These are phyloP conservation scores for Malbranchea zuffiana DNA, from an alignment of 2,329 filamentous ascomycete genomes.

Conservation along the genomic window DNA sequence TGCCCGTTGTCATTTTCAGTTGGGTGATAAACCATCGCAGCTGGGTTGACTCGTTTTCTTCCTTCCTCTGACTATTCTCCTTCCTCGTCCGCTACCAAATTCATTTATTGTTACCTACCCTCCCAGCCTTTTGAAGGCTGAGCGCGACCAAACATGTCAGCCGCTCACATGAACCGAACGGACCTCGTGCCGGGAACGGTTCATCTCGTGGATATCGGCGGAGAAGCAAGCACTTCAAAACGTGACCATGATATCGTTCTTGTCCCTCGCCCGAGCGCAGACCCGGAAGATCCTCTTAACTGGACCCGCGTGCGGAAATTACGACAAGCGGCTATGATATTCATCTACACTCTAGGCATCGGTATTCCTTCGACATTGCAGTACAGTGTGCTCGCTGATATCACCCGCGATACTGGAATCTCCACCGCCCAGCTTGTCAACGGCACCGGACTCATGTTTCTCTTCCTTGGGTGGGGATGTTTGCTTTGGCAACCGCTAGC, in stretches of 20 bases:
- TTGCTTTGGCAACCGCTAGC: slow-evolving; percentile 45
- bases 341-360: slow-evolving; percentile 39
- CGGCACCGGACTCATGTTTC: slow-evolving; percentile 44
- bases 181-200: slow-evolving; percentile 15
- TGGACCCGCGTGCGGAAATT: slow-evolving; percentile 28
- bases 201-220: slow-evolving; percentile 14
- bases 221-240: slow-evolving; percentile 6
- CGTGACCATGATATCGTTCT: slow-evolving; percentile 12
- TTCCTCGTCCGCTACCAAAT: neutral
- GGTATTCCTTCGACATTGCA: slow-evolving; percentile 41
- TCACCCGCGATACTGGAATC: slow-evolving; percentile 39
- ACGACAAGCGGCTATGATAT: slow-evolving; percentile 20
- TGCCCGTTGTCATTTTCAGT: no score
- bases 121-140: neutral
- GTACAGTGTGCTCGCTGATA: slow-evolving; percentile 42
- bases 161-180: slow-evolving; percentile 3
- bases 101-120: neutral
- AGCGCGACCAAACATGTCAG: slow-evolving; percentile 4
- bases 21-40: no score
- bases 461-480: slow-evolving; percentile 42
- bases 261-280: slow-evolving; percentile 20
- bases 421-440: slow-evolving; percentile 37
- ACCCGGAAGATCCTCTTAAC: slow-evolving; percentile 34
- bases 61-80: neutral
- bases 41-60: no score